Percentiles rank a stretch among this genome's conserved stretches.
Evolutionary conservation across 2,329 filamentous ascomycete genomes (phyloP).

Genomic region (Colletotrichum echinochloae): DNA sequence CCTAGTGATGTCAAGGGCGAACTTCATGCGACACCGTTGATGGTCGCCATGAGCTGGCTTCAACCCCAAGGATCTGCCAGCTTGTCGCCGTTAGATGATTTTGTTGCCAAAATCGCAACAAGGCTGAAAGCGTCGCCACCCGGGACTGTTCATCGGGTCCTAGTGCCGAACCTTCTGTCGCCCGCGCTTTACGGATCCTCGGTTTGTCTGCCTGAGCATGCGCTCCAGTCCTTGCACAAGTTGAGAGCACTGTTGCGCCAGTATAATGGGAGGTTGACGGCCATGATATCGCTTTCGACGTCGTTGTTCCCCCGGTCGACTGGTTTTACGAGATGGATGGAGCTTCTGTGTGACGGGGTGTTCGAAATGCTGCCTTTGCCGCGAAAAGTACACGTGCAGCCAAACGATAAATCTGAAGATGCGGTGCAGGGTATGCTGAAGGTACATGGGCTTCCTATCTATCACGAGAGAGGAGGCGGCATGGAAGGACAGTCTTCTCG

Average conservation of each 20-base stretch:
- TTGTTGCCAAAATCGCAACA: slow-evolving; percentile 69
- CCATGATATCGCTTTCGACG: slow-evolving; percentile 81
- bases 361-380: slow-evolving; percentile 82
- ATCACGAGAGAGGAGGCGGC: slow-evolving; percentile 89
- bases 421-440: slow-evolving; percentile 87
- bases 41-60: slow-evolving; percentile 42
- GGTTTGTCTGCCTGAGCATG: slow-evolving; percentile 75
- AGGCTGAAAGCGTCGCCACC: slow-evolving; percentile 69
- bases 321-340: slow-evolving; percentile 86
- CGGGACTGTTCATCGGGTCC: slow-evolving; percentile 78
- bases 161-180: slow-evolving; percentile 87
- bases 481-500: slow-evolving; percentile 74
- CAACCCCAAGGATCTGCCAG: slow-evolving; percentile 39
- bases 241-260: slow-evolving; percentile 80
- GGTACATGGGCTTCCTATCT: slow-evolving; percentile 84
- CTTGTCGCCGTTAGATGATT: slow-evolving; percentile 69
- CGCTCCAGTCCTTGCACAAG: slow-evolving; percentile 85
- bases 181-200: slow-evolving; percentile 84
- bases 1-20: slow-evolving; percentile 62
- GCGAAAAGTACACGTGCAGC: slow-evolving; percentile 65
- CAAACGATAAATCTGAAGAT: slow-evolving; percentile 70
- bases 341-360: slow-evolving; percentile 86
- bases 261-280: slow-evolving; percentile 73
- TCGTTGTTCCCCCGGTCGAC: slow-evolving; percentile 81
- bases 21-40: slow-evolving; percentile 60